Percentiles rank a stretch among this genome's conserved stretches.
Evolutionary conservation across 108 stramenopile species (phyloP).

Genomic region (Asterionellopsis glacialis): DNA sequence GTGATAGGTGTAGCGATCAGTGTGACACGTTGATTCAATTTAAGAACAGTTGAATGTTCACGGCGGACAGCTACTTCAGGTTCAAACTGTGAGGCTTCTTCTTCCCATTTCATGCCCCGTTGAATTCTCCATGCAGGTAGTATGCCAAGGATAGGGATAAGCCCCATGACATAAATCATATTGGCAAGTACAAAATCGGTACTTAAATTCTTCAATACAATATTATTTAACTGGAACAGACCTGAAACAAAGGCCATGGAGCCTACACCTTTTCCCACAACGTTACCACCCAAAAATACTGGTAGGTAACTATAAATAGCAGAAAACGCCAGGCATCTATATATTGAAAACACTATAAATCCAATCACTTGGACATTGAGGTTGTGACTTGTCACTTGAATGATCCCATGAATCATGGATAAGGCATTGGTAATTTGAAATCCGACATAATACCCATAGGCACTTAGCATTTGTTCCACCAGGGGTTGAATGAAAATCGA

Average conservation of each 20-base stretch:
- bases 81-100: too few species aligned
- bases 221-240: background rate
- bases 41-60: too few species aligned
- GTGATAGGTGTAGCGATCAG: too few species aligned
- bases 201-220: too few species aligned
- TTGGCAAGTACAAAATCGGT: too few species aligned
- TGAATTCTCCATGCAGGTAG: too few species aligned
- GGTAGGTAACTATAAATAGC: background rate
- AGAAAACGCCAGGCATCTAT: background rate
- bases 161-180: too few species aligned
- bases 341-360: background rate
- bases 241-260: slow-evolving; percentile 18
- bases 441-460: slow-evolving; percentile 23
- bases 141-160: too few species aligned
- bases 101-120: too few species aligned
- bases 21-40: too few species aligned
- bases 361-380: slow-evolving; percentile 7
- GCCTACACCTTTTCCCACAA: slow-evolving; percentile 27
- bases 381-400: slow-evolving; percentile 15
- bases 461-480: slow-evolving; percentile 18
- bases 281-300: slow-evolving; percentile 8
- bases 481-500: background rate
- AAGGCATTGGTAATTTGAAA: slow-evolving; percentile 25
- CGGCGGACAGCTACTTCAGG: too few species aligned
- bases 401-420: slow-evolving; percentile 13